These are phyloP conservation scores for Parasitella parasitica DNA, from an alignment of 371 early-diverging fungal species.

Conservation along the genomic window DNA sequence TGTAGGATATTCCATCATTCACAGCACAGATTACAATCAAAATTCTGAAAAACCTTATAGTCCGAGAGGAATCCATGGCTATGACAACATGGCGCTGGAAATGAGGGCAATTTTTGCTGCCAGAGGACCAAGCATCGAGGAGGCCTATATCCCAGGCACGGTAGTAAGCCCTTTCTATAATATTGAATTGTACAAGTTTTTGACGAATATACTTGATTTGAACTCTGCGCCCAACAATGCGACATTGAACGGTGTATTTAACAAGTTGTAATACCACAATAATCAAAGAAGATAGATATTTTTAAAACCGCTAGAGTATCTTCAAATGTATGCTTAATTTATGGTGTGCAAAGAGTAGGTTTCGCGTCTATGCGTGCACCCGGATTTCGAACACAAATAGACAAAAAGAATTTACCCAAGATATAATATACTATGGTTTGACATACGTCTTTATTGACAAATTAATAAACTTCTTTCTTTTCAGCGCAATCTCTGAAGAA, in stretches of 20 bases:
- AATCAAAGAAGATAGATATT: no score
- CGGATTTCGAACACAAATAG: no score
- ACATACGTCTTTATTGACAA: not conserved
- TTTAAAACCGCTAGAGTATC: no score
- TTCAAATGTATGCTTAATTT: no score
- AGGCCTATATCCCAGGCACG: constrained; percentile 4
- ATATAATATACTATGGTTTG: no score
- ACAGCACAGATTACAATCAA: constrained; percentile 2
- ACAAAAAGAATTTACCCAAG: constrained; percentile 1
- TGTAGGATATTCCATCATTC: constrained; percentile 48
- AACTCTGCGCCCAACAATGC: constrained; percentile 35
- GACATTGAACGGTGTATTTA: constrained; percentile 18
- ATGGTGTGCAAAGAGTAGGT: no score
- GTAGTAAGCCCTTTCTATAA: constrained; percentile 35
- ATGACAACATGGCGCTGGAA: constrained; percentile 68
- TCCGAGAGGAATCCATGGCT: constrained; percentile 79
- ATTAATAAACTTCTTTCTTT: not conserved
- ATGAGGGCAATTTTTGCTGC: constrained; percentile 90
- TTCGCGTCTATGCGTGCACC: no score
- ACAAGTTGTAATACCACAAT: not conserved
- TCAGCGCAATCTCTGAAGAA: not conserved
- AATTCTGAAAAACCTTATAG: not conserved
- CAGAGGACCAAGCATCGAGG: constrained; percentile 67
- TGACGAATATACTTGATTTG: constrained; percentile 30
- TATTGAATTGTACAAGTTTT: constrained; percentile 37